Evolutionary conservation across 2,329 filamentous ascomycete genomes (phyloP).

Genomic region (Penicillium digitatum): DNA sequence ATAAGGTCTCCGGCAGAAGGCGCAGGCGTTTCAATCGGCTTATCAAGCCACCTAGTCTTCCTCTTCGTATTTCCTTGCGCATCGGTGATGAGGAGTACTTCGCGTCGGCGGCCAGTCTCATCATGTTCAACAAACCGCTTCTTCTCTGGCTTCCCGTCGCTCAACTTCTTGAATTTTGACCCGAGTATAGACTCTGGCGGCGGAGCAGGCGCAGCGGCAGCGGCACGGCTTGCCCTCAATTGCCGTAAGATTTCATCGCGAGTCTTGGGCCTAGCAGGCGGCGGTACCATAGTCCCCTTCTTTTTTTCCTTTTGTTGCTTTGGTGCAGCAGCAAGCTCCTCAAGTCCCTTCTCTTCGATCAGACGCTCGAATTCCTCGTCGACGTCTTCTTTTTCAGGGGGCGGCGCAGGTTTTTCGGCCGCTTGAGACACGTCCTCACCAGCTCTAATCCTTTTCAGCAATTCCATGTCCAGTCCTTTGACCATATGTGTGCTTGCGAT

Average conservation of each 20-base stretch:
- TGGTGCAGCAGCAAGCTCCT: conserved; percentile 29
- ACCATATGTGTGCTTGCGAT: conserved; percentile 77
- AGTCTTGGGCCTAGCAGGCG: conserved; percentile 48
- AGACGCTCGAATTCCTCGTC: conserved; percentile 58
- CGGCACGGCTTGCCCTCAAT: conserved; percentile 52
- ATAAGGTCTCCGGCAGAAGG: conserved; percentile 28
- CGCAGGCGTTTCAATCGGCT: conserved; percentile 27
- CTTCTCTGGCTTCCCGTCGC: conserved; percentile 46
- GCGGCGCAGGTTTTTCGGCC: conserved; percentile 26
- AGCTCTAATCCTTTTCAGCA: conserved; percentile 49
- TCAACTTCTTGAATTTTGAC: conserved; percentile 53
- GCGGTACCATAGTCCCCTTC: conserved; percentile 49
- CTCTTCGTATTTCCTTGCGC: conserved; percentile 59
- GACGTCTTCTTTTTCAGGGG: conserved; percentile 45
- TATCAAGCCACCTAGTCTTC: conserved; percentile 54
- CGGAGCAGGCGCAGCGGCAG: conserved; percentile 39
- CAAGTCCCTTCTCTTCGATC: conserved; percentile 37
- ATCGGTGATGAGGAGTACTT: conserved; percentile 58
- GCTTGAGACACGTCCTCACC: conserved; percentile 52
- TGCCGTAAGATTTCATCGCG: conserved; percentile 59
- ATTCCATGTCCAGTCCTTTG: conserved; percentile 83
- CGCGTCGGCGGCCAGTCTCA: conserved; percentile 48
- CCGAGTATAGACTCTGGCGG: conserved; percentile 51
- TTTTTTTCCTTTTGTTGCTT: conserved; percentile 44
- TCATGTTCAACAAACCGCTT: conserved; percentile 55